phyloP scores from a whole-genome alignment of 345 rosid species.

The Jatropha curcas region DNA sequence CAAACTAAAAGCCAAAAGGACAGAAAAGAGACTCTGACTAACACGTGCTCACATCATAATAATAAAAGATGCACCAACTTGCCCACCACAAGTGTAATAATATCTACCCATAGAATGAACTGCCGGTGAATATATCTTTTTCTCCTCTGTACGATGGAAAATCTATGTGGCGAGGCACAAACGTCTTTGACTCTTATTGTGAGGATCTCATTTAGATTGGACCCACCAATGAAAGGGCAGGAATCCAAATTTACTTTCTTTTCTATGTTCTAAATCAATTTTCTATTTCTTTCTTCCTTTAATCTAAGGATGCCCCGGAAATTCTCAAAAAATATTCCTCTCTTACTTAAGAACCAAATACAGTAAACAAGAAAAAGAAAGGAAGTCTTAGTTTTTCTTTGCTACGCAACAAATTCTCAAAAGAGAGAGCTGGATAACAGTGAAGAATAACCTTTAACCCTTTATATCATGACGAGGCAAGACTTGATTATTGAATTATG shows the following conservation, averaged over 20 bases:
- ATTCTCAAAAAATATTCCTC: background rate
- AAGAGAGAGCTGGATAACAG: too few species aligned
- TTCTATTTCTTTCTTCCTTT: background rate
- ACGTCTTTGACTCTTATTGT: constrained; percentile 18
- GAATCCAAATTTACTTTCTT: constrained; percentile 7
- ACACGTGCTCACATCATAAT: background rate
- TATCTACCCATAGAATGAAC: background rate
- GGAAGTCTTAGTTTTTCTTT: too few species aligned
- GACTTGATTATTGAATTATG: too few species aligned
- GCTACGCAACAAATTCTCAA: too few species aligned
- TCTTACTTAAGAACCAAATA: background rate
- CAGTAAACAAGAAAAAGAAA: too few species aligned
- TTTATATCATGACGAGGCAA: too few species aligned
- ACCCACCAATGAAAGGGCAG: constrained; percentile 24
- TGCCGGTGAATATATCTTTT: background rate
- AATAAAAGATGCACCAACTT: background rate
- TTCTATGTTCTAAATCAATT: background rate
- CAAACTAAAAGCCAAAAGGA: background rate
- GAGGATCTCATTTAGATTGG: constrained; percentile 7
- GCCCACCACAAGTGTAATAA: background rate
- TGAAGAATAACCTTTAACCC: too few species aligned
- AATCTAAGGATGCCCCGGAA: background rate
- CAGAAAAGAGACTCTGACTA: background rate
- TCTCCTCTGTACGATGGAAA: background rate
- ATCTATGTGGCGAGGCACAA: constrained; percentile 17